Evolutionary conservation across 2,329 filamentous ascomycete genomes (phyloP), one percentile per base, ranked within the genome.

Genomic region (Sarocladium oryzae): DNA sequence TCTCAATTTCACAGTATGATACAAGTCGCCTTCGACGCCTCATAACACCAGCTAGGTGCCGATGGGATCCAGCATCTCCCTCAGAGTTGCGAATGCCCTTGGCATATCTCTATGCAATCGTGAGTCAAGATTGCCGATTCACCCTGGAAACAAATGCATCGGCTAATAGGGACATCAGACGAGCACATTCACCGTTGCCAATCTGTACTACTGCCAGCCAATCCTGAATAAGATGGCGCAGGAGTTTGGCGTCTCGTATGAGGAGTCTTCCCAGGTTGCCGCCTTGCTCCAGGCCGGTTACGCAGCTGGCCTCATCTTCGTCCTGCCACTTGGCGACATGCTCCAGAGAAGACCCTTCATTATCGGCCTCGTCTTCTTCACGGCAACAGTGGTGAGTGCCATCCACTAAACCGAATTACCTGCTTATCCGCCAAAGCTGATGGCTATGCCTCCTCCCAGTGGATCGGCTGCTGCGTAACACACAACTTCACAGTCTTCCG

Each of bases 281-380:
- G 92, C 88, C 0, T 69, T 90, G 38, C 82, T 87, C 66, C 89
- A 93, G 64, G 85, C 86, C 2, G 88, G 88, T 1, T 93, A 93
- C 66, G 88, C 87, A 1, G 74, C 73, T 0, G 88, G 88, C 0
- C 63, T 93, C 18, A 67, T 92, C 15, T 82, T 92, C 55, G 69
- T 93, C 9, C 88, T 88, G 60, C 88, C 89, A 0, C 64, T 91
- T 1, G 88, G 87, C 0, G 89, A 93, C 57, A 72, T 81, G 37
- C 69, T 92, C 6, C 76, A 75, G 24, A 74, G 88, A 21, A 71
- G 88, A 35, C 81, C 82, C 0, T 88, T 89, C 58, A 85, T 90
- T 21, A 70, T 91, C 2, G 66, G 69, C 1, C 69, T 93, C 13
- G 76, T 88, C 4, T 75, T 81, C 30, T 76, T 85, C 51, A 91